These are phyloP conservation scores for Fusarium sp. DNA, from an alignment of 2,329 filamentous ascomycete species.

Conservation along the genomic window DNA sequence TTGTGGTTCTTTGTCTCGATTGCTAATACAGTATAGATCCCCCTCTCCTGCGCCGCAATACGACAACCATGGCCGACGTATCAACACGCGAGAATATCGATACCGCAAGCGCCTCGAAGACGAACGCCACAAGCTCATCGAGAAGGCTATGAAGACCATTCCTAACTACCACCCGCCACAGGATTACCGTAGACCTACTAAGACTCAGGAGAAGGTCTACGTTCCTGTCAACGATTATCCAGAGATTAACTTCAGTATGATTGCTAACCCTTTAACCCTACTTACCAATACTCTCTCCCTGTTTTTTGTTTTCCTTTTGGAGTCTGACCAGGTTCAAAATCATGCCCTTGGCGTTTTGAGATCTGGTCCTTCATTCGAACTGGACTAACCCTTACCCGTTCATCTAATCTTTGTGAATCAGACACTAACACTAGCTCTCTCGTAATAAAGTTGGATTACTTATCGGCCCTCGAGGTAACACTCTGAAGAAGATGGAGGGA, in stretches of 20 bases:
- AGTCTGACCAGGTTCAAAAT: slow-evolving; percentile 60
- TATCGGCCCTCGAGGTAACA: slow-evolving; percentile 99
- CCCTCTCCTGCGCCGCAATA: slow-evolving; percentile 97
- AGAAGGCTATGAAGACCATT: slow-evolving; percentile 99
- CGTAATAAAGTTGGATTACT: slow-evolving; percentile 97
- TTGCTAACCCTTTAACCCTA: slow-evolving; percentile 97
- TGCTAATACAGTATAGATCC: slow-evolving; percentile 70
- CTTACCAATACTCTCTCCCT: slow-evolving; percentile 61
- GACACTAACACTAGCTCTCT: slow-evolving; percentile 93
- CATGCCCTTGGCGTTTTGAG: slow-evolving; percentile 50
- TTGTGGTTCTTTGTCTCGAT: background rate
- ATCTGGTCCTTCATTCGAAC: slow-evolving; percentile 53
- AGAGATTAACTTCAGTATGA: slow-evolving; percentile 99
- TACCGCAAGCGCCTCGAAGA: slow-evolving; percentile 98
- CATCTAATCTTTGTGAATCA: slow-evolving; percentile 56
- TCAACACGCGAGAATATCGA: slow-evolving; percentile 98
- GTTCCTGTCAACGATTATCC: slow-evolving; percentile 99
- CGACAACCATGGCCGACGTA: slow-evolving; percentile 98
- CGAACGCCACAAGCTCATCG: slow-evolving; percentile 97
- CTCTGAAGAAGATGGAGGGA: slow-evolving; percentile 98
- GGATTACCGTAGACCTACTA: slow-evolving; percentile 98
- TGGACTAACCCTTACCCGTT: slow-evolving; percentile 47
- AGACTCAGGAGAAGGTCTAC: slow-evolving; percentile 99
- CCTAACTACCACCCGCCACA: slow-evolving; percentile 99
- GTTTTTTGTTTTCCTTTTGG: slow-evolving; percentile 58